Conservation (phyloP, 306 rosid species). For the Rosa multiflora region DNA sequence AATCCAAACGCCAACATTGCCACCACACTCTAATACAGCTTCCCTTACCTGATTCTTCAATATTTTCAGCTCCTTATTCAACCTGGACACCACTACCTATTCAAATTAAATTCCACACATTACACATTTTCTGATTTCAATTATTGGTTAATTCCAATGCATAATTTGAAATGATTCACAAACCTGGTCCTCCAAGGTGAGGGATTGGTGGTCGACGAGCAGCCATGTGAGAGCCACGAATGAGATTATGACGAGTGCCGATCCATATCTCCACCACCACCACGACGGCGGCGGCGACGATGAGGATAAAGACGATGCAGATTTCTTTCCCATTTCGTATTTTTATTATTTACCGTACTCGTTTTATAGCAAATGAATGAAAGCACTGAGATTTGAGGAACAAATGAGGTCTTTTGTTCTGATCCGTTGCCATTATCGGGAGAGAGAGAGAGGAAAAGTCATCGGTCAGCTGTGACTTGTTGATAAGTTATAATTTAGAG, state of each 20-base stretch:
- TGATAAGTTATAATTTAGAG: too few relatives aligned
- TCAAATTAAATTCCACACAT: conserved; percentile 1
- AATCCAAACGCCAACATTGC: not conserved
- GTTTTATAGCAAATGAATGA: too few relatives aligned
- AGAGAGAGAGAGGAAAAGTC: not conserved
- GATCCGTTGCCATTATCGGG: too few relatives aligned
- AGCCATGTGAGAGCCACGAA: conserved; percentile 36
- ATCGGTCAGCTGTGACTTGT: not conserved
- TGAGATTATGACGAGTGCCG: conserved; percentile 30
- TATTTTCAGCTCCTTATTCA: conserved; percentile 35
- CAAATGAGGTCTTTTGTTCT: not conserved
- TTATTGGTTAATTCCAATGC: not conserved
- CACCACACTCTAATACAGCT: conserved; percentile 3
- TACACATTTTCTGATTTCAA: not conserved
- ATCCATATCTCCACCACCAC: conserved; percentile 31
- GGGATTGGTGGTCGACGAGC: conserved; percentile 36
- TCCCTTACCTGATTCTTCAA: conserved; percentile 36
- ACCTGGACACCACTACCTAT: conserved; percentile 44
- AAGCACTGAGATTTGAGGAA: conserved; percentile 6
- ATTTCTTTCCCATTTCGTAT: conserved; percentile 39
- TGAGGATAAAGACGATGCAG: not conserved
- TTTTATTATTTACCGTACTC: not conserved
- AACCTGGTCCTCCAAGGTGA: conserved; percentile 30
- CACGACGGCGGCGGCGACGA: conserved; percentile 23
- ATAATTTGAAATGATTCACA: not conserved